A percentile compares a stretch with the other conserved stretches of the same genome.
These are phyloP conservation scores for Penicillium sp. DNA, from an alignment of 2,329 filamentous ascomycete species.

Conservation along the genomic window DNA sequence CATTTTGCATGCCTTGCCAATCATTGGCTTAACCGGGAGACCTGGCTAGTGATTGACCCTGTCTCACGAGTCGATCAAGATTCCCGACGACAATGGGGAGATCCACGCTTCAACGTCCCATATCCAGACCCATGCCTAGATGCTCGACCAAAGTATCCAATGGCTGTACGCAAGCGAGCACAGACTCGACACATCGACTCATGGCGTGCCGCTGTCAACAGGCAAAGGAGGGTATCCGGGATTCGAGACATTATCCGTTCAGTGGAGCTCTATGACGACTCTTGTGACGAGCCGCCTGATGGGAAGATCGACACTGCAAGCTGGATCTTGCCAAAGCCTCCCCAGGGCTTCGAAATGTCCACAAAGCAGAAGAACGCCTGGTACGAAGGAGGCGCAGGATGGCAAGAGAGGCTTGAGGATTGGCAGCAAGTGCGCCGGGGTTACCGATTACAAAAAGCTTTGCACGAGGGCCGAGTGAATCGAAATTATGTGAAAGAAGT, in stretches of 20 bases:
- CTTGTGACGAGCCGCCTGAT: constrained; percentile 38
- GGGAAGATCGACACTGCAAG: constrained; percentile 38
- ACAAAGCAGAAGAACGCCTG: constrained; percentile 35
- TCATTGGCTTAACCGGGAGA: constrained; percentile 41
- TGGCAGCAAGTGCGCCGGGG: constrained; percentile 37
- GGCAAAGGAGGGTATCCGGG: constrained; percentile 29
- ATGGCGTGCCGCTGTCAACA: constrained; percentile 39
- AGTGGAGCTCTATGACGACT: constrained; percentile 33
- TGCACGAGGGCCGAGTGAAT: constrained; percentile 37
- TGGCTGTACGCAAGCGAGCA: constrained; percentile 14
- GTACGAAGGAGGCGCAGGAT: constrained; percentile 39
- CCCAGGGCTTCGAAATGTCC: constrained; percentile 37
- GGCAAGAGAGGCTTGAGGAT: constrained; percentile 39
- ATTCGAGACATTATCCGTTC: constrained; percentile 27
- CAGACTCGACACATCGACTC: constrained; percentile 34
- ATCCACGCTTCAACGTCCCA: constrained; percentile 34
- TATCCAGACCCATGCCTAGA: constrained; percentile 21
- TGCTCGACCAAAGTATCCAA: constrained; percentile 28
- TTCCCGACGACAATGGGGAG: constrained; percentile 31
- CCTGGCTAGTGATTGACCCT: constrained; percentile 40
- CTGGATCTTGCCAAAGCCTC: constrained; percentile 41
- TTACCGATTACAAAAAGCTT: constrained; percentile 36
- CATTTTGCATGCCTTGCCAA: constrained; percentile 40
- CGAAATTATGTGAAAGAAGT: constrained; percentile 31
- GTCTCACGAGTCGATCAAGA: constrained; percentile 34